phyloP scores from a whole-genome alignment of 108 stramenopile species.

The Fragilaria radians region DNA sequence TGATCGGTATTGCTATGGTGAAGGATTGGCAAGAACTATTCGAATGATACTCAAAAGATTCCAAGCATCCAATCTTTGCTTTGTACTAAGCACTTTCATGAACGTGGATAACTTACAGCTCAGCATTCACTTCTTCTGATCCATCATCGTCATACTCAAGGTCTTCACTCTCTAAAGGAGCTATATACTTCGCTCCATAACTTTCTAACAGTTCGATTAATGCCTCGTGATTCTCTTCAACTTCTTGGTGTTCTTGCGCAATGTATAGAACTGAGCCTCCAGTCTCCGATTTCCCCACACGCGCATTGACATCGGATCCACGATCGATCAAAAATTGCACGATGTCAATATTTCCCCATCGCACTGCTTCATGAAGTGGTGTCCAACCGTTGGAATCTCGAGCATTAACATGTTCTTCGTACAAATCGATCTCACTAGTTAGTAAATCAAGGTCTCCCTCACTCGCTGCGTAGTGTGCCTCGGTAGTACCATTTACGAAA shows the following conservation, averaged over 20 bases:
- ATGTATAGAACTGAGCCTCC: slow-evolving; percentile 39
- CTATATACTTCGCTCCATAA: too few relatives aligned
- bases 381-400: slow-evolving; percentile 53
- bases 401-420: slow-evolving; percentile 7
- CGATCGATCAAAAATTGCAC: slow-evolving; percentile 42
- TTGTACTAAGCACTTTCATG: too few relatives aligned
- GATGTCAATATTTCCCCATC: slow-evolving; percentile 42
- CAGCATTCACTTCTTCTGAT: too few relatives aligned
- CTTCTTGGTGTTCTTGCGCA: slow-evolving; percentile 33
- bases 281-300: slow-evolving; percentile 41
- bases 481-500: slow-evolving; percentile 8
- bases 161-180: too few relatives aligned
- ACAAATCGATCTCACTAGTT: slow-evolving; percentile 1
- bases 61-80: too few relatives aligned
- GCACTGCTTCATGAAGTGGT: slow-evolving; percentile 46
- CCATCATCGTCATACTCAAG: too few relatives aligned
- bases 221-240: too few relatives aligned
- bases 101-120: too few relatives aligned
- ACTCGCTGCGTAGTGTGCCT: slow-evolving; percentile 49
- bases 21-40: too few relatives aligned
- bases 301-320: slow-evolving; percentile 49
- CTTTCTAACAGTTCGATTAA: too few relatives aligned
- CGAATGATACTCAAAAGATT: too few relatives aligned
- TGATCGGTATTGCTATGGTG: too few relatives aligned
- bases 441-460: slow-evolving; percentile 38